phyloP scores from a whole-genome alignment of 1,284 basidiomycete species.

The Heterobasidion parviporum region DNA sequence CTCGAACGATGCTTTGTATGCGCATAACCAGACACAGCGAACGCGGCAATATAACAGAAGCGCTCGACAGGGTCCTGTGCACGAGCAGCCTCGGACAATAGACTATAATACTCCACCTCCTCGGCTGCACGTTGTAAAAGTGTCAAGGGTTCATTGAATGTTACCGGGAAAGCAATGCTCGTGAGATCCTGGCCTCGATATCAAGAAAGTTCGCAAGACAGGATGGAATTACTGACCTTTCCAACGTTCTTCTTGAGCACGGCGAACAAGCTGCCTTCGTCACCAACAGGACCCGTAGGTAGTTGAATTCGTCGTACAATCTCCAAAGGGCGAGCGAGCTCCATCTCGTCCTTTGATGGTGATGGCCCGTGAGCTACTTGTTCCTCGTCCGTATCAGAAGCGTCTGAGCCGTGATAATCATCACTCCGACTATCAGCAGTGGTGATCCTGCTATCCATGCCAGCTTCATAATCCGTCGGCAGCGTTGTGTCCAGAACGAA shows the following conservation, averaged over 20 bases:
- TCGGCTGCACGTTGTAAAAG: conserved; percentile 76
- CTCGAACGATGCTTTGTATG: conserved; percentile 74
- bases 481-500: conserved; percentile 48
- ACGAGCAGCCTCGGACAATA: conserved; percentile 61
- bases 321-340: conserved; percentile 16
- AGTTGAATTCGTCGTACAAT: conserved; percentile 53
- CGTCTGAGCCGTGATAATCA: conserved; percentile 28
- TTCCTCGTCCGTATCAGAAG: conserved; percentile 31
- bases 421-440: conserved; percentile 30
- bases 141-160: conserved; percentile 85
- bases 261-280: conserved; percentile 83
- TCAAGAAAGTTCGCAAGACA: background rate
- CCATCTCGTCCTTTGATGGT: conserved; percentile 1
- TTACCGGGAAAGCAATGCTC: conserved; percentile 76
- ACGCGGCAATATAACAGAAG: conserved; percentile 74
- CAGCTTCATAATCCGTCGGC: conserved; percentile 34
- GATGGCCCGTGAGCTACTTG: conserved; percentile 1
- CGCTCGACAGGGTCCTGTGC: conserved; percentile 61
- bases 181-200: conserved; percentile 60
- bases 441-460: conserved; percentile 27
- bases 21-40: conserved; percentile 80
- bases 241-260: conserved; percentile 91
- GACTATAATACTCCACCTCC: conserved; percentile 73
- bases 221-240: conserved; percentile 36
- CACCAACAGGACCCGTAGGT: conserved; percentile 59